Base-by-base conservation (phyloP, 2,329 filamentous ascomycete genomes). In the Gnomoniopsis smithogilvyi region DNA sequence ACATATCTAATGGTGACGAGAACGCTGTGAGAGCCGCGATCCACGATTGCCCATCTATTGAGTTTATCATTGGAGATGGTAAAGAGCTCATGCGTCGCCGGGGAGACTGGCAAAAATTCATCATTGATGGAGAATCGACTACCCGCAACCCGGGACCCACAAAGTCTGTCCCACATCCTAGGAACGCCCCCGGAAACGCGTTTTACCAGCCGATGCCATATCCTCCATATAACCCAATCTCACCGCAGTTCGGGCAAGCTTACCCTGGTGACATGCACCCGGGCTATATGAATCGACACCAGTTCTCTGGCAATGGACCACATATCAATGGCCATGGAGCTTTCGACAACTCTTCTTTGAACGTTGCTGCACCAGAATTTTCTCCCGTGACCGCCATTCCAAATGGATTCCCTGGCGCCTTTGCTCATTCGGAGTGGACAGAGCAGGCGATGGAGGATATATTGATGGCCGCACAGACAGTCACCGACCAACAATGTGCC, bases 21-120 rank as follows among this genome's bases (percentile, higher is more conserved):
- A 86, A 91, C 43, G 73, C 93, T 57, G 78, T 98, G 61, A 90
- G 90, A 62, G 80, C 83, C 57, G 91, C 89, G 15, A 93, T 90
- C 69, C 83, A 89, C 58, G 83, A 88, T 63, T 91, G 91, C 0
- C 80, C 80, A 11, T 82, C 81, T 43, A 82, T 96, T 60, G 92
- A 98, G 66, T 88, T 91, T 67, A 81, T 89, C 50, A 74, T 86
- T 36, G 89, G 90, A 45, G 84, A 90, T 30, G 92, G 97, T 34
- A 78, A 88, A 52, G 92, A 97, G 71, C 84, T 92, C 47, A 72
- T 98, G 49, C 89, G 95, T 54, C 84, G 86, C 61, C 83, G 84
- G 26, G 82, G 91, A 21, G 86, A 85, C 26, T 97, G 92, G 91
- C 81, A 89, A 65, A 85, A 87, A 64, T 98, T 91, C 80, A 83